phyloP scores from a whole-genome alignment of 2,329 filamentous ascomycete species.

The Cladosporium velox region DNA sequence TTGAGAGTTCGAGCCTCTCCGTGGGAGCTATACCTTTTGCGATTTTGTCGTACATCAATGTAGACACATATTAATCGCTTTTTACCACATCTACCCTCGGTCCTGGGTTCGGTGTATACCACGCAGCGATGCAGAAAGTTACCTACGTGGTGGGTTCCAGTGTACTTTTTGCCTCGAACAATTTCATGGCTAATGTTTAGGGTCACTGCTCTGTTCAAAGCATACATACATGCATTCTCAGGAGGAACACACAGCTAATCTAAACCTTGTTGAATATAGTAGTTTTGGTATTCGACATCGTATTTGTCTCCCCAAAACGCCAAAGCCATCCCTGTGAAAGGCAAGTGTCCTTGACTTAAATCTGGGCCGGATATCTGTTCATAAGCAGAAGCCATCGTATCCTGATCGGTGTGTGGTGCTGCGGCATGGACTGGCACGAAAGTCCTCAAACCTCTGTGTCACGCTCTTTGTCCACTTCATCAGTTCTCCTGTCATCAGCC shows the following conservation, averaged over 20 bases:
- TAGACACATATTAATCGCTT: background rate
- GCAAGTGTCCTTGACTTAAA: background rate
- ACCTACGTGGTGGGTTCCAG: no score
- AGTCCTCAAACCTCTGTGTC: background rate
- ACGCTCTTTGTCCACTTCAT: background rate
- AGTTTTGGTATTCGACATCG: background rate
- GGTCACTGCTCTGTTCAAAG: background rate
- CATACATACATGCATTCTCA: no score
- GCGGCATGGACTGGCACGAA: background rate
- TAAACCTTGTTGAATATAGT: background rate
- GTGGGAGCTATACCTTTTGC: slow-evolving; percentile 27
- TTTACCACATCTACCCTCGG: no score
- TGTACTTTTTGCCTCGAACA: background rate
- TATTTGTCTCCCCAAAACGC: background rate
- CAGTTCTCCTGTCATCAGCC: background rate
- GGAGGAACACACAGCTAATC: background rate
- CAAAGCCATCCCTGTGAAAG: background rate
- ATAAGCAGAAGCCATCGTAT: background rate
- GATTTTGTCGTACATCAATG: background rate
- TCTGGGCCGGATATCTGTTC: background rate
- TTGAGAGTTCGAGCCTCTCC: slow-evolving; percentile 39
- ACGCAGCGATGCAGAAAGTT: background rate
- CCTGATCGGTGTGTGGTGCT: background rate
- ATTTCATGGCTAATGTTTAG: background rate
- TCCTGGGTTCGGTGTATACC: background rate